Evolutionary conservation across 2,329 filamentous ascomycete species (phyloP), one percentile per base, ranked within the genome.

Genomic region (Aspergillus clavatus): DNA sequence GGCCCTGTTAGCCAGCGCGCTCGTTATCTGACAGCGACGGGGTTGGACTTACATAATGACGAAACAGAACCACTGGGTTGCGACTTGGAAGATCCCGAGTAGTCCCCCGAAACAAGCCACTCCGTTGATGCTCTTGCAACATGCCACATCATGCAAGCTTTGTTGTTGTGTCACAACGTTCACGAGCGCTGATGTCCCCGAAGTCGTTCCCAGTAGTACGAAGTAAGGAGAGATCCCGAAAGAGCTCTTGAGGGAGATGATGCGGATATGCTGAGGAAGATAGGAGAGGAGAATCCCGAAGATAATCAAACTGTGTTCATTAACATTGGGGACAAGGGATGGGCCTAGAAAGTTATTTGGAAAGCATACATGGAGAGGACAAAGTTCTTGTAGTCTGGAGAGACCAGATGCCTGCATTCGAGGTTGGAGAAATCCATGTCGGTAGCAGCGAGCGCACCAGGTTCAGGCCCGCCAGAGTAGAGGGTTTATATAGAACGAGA

Each of bases 181-280:
- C 52, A 87, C 88, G 59, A 98, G 89, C 21, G 87, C 86, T 38
- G 86, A 87, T 41, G 87, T 95, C 57, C 87, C 87, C 6, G 89
- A 94, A 1, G 91, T 91, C 21, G 87, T 88, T 48, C 93, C 93
- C n/a, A 98, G 81, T 2, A 97, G 80, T 53, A 98, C 83, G 63
- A 95, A 98, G 69, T 91, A 93, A 7, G 93, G 91, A 23, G 90
- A 96, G 51, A 98, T 90, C 51, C 93, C 93, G 66, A 95, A 91
- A 18, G 91, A 94, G 11, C 88, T 93, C 50, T 84, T 81, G 44
- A 89, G 82, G 31, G 80, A 76, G 56, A 95, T 87, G 69, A 98
- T 97, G 60, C 93, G 89, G 66, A 86, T 80, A 70, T 97, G 91
- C 66, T 98, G 93, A 1, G 93, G 93, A 2, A 97, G 78, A 72